phyloP scores from a whole-genome alignment of 371 early-diverging fungal genomes.

The Actinomortierella ambigua region DNA sequence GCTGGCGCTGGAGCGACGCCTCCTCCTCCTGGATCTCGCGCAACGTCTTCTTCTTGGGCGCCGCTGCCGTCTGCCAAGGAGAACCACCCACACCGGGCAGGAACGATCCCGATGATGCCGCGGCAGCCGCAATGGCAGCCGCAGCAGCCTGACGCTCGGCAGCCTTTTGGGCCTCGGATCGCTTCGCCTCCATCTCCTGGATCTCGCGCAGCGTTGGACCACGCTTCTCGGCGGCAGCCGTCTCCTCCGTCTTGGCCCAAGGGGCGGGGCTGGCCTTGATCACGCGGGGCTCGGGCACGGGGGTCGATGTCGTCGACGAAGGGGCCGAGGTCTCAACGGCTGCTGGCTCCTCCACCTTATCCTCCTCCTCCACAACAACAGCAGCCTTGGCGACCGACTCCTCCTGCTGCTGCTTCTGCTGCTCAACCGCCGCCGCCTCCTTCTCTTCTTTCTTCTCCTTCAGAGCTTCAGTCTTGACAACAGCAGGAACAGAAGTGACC shows the following conservation, averaged over 20 bases:
- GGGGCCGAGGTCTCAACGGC: conserved; percentile 9
- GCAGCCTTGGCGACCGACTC: conserved; percentile 26
- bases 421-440: background rate
- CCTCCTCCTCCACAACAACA: background rate
- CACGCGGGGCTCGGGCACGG: conserved; percentile 10
- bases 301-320: conserved; percentile 9
- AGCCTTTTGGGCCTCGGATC: conserved; percentile 51
- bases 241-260: conserved; percentile 34
- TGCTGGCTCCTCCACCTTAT: background rate
- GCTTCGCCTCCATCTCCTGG: conserved; percentile 68
- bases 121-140: conserved; percentile 29
- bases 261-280: conserved; percentile 38
- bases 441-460: background rate
- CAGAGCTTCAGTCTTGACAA: background rate
- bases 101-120: conserved; percentile 25
- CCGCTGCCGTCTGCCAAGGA: conserved; percentile 62
- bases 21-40: conserved; percentile 83
- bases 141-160: conserved; percentile 50
- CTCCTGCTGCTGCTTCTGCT: conserved; percentile 21
- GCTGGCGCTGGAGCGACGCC: conserved; percentile 46
- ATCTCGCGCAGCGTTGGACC: conserved; percentile 68
- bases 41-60: conserved; percentile 67
- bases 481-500: background rate
- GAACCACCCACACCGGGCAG: conserved; percentile 44
- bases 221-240: conserved; percentile 14